A percentile compares a stretch with the other conserved stretches of the same genome.
phyloP scores from a whole-genome alignment of 139 green algal species.

The Auxenochlorella pyrenoidosa region DNA sequence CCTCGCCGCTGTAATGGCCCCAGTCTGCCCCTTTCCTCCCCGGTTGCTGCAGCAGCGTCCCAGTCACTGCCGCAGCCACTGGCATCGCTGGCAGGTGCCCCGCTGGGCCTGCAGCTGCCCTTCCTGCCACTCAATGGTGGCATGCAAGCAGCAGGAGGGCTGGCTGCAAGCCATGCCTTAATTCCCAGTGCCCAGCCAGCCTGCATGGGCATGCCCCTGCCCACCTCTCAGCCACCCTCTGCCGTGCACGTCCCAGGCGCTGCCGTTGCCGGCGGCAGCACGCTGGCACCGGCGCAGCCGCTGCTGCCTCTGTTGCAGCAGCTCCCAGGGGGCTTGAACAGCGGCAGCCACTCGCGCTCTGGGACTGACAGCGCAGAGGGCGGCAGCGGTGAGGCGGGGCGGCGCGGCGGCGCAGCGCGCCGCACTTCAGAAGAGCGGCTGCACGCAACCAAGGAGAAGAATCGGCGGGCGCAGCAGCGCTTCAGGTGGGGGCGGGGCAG shows the following conservation, averaged over 20 bases:
- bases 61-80: neutral
- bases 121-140: neutral
- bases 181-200: neutral
- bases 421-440: neutral
- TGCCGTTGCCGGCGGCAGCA: neutral
- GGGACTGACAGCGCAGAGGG: neutral
- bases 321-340: neutral
- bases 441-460: slow-evolving; percentile 33
- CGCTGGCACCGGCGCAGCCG: neutral
- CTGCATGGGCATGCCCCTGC: neutral
- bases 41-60: neutral
- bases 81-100: neutral
- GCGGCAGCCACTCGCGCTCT: neutral
- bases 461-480: slow-evolving; percentile 31
- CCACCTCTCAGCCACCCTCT: neutral
- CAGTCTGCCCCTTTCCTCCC: neutral
- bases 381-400: neutral
- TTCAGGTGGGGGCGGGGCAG: neutral
- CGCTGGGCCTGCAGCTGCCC: neutral
- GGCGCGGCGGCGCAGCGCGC: neutral
- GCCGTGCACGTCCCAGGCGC: neutral
- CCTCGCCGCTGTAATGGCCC: too few relatives aligned
- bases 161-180: neutral
- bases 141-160: neutral
- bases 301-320: neutral